These are phyloP conservation scores for Keithomyces neogunnii DNA, from an alignment of 2,329 filamentous ascomycete genomes.

Conservation along the genomic window DNA sequence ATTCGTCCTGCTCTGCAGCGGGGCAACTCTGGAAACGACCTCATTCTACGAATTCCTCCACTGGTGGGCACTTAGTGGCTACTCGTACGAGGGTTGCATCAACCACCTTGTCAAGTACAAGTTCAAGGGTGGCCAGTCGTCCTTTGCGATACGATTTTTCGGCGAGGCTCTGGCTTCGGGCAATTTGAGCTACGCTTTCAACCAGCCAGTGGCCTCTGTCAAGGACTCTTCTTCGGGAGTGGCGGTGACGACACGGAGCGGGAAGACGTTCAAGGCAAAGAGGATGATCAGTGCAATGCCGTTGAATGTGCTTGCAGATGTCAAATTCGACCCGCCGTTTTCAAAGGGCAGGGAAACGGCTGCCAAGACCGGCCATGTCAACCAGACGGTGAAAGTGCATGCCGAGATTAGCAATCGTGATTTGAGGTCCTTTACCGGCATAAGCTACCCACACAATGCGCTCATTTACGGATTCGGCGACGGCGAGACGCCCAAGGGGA, in stretches of 20 bases:
- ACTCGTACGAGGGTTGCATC: constrained; percentile 29
- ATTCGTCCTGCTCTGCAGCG: constrained; percentile 33
- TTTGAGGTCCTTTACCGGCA: constrained; percentile 32
- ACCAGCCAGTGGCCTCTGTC: constrained; percentile 25
- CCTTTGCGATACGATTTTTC: constrained; percentile 36
- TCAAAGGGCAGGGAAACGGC: constrained; percentile 25
- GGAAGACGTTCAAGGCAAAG: constrained; percentile 17
- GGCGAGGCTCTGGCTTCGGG: constrained; percentile 30
- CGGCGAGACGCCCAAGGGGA: constrained; percentile 33
- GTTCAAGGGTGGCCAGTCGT: constrained; percentile 33
- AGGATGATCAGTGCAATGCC: constrained; percentile 34
- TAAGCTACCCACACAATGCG: constrained; percentile 33
- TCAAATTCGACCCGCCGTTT: constrained; percentile 32
- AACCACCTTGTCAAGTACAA: constrained; percentile 33
- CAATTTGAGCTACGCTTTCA: constrained; percentile 32
- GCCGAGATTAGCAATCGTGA: constrained; percentile 31
- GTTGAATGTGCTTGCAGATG: constrained; percentile 32
- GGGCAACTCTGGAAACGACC: constrained; percentile 31
- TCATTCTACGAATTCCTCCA: constrained; percentile 39
- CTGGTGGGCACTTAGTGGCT: constrained; percentile 37
- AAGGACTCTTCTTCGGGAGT: constrained; percentile 20
- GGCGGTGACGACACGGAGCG: constrained; percentile 23
- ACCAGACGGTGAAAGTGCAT: constrained; percentile 37
- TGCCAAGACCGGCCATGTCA: constrained; percentile 31
- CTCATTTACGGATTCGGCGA: constrained; percentile 36